Base-by-base conservation (phyloP, 2,329 filamentous ascomycete species). In the Ascochyta clinopodiicola region DNA sequence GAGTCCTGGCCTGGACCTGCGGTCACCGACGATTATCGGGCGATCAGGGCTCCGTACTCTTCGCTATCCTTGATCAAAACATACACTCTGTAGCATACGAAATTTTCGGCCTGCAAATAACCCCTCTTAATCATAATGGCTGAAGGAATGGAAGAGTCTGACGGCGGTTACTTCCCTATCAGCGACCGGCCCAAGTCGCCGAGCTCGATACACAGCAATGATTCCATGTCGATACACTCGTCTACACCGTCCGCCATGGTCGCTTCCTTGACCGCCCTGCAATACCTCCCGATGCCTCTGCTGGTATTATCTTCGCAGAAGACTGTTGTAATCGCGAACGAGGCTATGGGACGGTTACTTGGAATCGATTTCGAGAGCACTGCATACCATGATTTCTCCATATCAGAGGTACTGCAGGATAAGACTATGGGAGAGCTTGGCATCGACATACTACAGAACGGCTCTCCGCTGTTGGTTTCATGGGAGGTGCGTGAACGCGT, bases 221-320 rank as follows among this genome's bases (percentile, higher is more conserved):
- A 70, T 40, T 59, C 68, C 12, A 54, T 75, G 49, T 70, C 71
- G 8, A 64, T 73, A 39, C 64, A 67, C 17, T 47, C 74, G 37
- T 62, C 62, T 2, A 59, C 68, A 32, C 69, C 71, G 7, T 67
- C 70, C 22, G 49, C 62, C 40, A 71, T 70, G 39, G 64, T 68
- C 58, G 69, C 68, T 15, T 66, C 73, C 6, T 59, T 75, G n/a
- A 70, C 73, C 13, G 86, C 88, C 5, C 78, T 93, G 75, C 88
- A 90, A 67, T 91, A 90, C 68, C 79, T 93, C 5, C 90, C 90
- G 0, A 85, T 91, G 42, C 90, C 90, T 0, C 72, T 91, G 4
- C 72, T 92, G 32, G 85, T 93, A 1, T 77, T 93, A 32, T 88
- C 87, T 45, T 84, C 81, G 32, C 67, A 84, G 27, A 92, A 92